Evolutionary conservation across 192 early-diverging fungal genomes (phyloP).

Genomic region (Linnemannia hyalina): DNA sequence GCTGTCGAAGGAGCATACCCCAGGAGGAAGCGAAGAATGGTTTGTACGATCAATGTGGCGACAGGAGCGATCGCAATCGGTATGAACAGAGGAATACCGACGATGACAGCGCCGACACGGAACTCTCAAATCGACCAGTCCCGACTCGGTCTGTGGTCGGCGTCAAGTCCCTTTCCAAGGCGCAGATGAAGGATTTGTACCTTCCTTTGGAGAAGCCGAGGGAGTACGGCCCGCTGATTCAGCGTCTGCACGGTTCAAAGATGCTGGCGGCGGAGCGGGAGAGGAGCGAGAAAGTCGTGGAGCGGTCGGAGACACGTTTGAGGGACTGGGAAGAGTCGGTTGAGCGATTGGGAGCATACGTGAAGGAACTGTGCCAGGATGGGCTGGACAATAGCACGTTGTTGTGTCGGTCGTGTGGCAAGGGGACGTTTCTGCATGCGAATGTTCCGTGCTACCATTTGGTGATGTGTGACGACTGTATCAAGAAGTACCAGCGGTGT

Average conservation of each 20-base stretch:
- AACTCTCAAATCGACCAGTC: background rate
- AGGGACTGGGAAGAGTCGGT: slow-evolving; percentile 13
- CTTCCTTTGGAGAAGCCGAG: background rate
- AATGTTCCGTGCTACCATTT: slow-evolving; percentile 30
- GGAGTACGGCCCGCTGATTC: background rate
- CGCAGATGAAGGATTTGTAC: background rate
- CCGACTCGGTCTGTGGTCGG: background rate
- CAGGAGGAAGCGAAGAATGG: background rate
- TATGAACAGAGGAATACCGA: background rate
- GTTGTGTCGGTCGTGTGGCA: slow-evolving; percentile 19
- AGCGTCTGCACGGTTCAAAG: background rate
- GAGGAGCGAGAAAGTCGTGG: background rate
- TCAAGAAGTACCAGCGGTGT: slow-evolving; percentile 7
- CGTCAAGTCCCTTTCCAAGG: background rate
- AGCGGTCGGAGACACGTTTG: slow-evolving; percentile 6
- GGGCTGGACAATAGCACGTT: slow-evolving; percentile 24
- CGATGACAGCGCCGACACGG: background rate
- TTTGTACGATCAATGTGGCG: background rate
- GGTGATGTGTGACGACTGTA: slow-evolving; percentile 37
- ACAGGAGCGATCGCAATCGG: background rate
- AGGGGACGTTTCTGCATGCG: slow-evolving; percentile 14
- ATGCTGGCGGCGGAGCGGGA: background rate
- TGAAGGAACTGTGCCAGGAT: slow-evolving; percentile 4
- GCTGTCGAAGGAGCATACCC: background rate
- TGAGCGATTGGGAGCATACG: slow-evolving; percentile 19